A percentile compares a stretch with the other conserved stretches of the same genome.
phyloP scores from a whole-genome alignment of 345 rosid species.

The Eutrema japonicum region DNA sequence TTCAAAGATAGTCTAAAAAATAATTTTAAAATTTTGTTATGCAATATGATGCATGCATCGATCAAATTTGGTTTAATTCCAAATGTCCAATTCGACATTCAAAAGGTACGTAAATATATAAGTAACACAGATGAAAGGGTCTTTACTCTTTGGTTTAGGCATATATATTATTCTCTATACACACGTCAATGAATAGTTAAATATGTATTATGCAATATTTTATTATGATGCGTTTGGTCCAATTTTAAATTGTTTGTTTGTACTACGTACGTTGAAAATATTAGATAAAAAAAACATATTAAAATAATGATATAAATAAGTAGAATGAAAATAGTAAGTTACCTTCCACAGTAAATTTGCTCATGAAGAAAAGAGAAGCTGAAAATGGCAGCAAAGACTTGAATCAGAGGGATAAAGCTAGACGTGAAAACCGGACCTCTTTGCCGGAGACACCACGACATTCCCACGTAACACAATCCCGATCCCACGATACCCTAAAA shows the following conservation, averaged over 20 bases:
- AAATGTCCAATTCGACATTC: not conserved
- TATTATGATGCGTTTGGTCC: slow-evolving; percentile 5
- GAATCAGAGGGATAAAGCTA: slow-evolving; percentile 70
- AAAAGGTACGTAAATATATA: not conserved
- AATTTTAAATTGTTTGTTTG: slow-evolving; percentile 7
- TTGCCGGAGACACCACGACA: slow-evolving; percentile 84
- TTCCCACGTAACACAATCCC: slow-evolving; percentile 78
- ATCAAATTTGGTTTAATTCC: slow-evolving; percentile 1
- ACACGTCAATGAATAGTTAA: not conserved
- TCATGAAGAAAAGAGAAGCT: slow-evolving; percentile 73
- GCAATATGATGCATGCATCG: slow-evolving; percentile 9
- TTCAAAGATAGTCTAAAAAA: not conserved
- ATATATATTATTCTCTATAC: slow-evolving; percentile 11
- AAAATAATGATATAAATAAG: not conserved
- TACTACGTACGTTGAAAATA: slow-evolving; percentile 1
- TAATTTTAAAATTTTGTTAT: not conserved
- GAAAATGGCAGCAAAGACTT: slow-evolving; percentile 66
- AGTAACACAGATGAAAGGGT: not conserved
- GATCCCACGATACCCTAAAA: slow-evolving; percentile 77
- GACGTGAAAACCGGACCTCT: slow-evolving; percentile 84
- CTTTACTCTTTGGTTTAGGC: slow-evolving; percentile 10
- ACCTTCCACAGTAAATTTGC: slow-evolving; percentile 77
- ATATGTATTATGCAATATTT: not conserved
- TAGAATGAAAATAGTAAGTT: slow-evolving; percentile 11
- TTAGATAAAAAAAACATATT: not conserved